Base-by-base conservation (phyloP, 345 rosid species). In the Moricandia arvensis region DNA sequence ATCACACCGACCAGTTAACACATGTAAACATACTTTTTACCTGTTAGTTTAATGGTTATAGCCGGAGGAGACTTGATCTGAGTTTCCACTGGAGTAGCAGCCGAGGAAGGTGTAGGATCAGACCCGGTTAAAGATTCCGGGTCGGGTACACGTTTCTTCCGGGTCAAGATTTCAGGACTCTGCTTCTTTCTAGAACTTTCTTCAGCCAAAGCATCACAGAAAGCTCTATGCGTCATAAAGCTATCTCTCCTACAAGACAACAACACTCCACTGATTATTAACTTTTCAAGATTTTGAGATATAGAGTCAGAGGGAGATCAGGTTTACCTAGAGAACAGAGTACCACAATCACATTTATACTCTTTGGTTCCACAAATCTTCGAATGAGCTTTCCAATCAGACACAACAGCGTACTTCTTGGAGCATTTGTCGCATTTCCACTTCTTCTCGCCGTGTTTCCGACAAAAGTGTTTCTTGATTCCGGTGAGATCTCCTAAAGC, bases 351-450 rank as follows among this genome's bases (percentile, higher is more conserved):
- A 65, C 93, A 89, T 76, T 81, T 83, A 67, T 84, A 87, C 74
- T 87, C 91, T 81, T 82, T 86, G 2, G 93, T 82, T 16, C 93
- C 89, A 63, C 93, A 89, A 7, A 84, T 84, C 80, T 89, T 89
- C 4, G 74, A 59, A n/a, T 89, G 94, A 75, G 94, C 91, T 80
- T 86, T 89, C 87, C 87, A 86, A 34, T 89, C 91, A 4, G 94
- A 83, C 9, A 76, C 75, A 12, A 89, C 90, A 10, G 91, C 94
- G 66, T 89, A 89, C 41, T 81, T 86, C 86, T 89, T 89, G 0
- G 83, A 81, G 70, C 94, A 89, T 55, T 86, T 87, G 0, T 86
- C 86, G 37, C 94, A 89, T 66, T 86, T 82, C 90, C 88, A 89
- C 61, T 82, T 89, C 67, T 89, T 87, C 82, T 89, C 91, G 0